phyloP scores from a whole-genome alignment of 441 rosid species.

The Adansonia madagascariensis region DNA sequence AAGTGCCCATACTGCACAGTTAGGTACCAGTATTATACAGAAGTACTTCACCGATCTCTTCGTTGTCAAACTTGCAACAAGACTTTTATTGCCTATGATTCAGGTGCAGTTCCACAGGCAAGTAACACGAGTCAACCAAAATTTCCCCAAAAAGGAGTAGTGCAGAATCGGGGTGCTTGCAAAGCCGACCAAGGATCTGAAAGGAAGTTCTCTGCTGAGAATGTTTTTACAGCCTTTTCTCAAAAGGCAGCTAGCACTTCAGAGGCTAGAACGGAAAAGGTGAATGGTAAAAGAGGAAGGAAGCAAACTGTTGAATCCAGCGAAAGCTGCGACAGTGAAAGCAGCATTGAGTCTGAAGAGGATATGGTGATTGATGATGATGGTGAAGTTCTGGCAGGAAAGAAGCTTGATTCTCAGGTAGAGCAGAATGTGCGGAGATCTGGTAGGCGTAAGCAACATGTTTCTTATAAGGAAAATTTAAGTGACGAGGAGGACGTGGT shows the following conservation, averaged over 20 bases:
- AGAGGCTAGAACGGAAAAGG: slow-evolving; percentile 41
- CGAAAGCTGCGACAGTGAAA: slow-evolving; percentile 60
- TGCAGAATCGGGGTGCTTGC: slow-evolving; percentile 43
- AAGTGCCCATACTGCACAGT: slow-evolving; percentile 62
- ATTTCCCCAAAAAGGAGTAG: slow-evolving; percentile 46
- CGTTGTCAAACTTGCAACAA: slow-evolving; percentile 61
- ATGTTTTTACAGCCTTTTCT: slow-evolving; percentile 36
- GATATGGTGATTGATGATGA: slow-evolving; percentile 36
- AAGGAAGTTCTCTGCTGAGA: slow-evolving; percentile 37
- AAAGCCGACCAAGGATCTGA: slow-evolving; percentile 47
- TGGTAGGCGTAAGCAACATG: slow-evolving; percentile 63
- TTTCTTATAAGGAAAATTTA: slow-evolving; percentile 72
- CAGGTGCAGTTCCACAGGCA: slow-evolving; percentile 40
- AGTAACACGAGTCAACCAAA: slow-evolving; percentile 38
- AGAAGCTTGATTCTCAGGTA: slow-evolving; percentile 32
- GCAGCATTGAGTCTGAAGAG: slow-evolving; percentile 57
- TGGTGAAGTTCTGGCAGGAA: slow-evolving; percentile 44
- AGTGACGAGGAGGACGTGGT: slow-evolving; percentile 68
- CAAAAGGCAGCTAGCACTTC: slow-evolving; percentile 40
- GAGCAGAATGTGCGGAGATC: slow-evolving; percentile 70
- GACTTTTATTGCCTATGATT: slow-evolving; percentile 54
- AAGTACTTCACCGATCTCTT: slow-evolving; percentile 41
- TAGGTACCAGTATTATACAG: slow-evolving; percentile 52
- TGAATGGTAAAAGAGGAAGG: slow-evolving; percentile 51
- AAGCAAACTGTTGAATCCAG: slow-evolving; percentile 57